phyloP scores from a whole-genome alignment of 306 rosid species.

The Medicago truncatula region MtrunA17r5.0-ANR NC_053048.1:54379501-54380000 shows the following conservation, averaged over 20 bases:
- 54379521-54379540: slow-evolving; percentile 24
- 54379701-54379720: slow-evolving; percentile 23
- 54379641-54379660: slow-evolving; percentile 90
- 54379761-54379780: slow-evolving; percentile 8
- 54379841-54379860: no score
- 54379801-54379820: no score
- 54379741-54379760: not conserved
- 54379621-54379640: slow-evolving; percentile 88
- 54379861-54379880: no score
- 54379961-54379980: no score
- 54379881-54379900: no score
- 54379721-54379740: slow-evolving; percentile 28
- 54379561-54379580: slow-evolving; percentile 26
- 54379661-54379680: slow-evolving; percentile 78
- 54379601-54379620: slow-evolving; percentile 86
- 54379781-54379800: no score
- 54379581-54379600: slow-evolving; percentile 95
- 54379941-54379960: no score
- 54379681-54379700: slow-evolving; percentile 75
- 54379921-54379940: no score
- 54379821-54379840: no score
- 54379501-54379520: not conserved
- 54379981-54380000: no score
- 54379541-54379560: slow-evolving; percentile 26
- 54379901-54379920: no score